Conservation (phyloP, 2,329 filamentous ascomycete genomes). For the Coccinonectria pachysandricola region DNA sequence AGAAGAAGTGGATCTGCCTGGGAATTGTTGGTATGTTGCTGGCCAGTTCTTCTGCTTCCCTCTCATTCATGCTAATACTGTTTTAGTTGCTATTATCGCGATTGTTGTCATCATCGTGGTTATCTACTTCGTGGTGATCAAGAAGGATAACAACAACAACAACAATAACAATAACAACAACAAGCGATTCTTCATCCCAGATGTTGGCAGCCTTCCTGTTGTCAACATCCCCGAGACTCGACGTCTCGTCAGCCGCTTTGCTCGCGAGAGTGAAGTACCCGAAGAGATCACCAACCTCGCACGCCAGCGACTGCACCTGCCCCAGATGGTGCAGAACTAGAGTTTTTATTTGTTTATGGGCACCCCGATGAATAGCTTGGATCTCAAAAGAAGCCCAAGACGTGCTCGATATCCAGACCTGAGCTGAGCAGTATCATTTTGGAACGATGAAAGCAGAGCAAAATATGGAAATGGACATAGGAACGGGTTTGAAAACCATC, state of each 20-base stretch:
- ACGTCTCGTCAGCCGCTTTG: conserved; percentile 8
- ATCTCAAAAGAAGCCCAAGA: background rate
- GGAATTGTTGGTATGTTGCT: conserved; percentile 52
- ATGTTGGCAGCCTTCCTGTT: conserved; percentile 12
- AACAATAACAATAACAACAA: conserved; percentile 23
- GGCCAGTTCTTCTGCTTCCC: too few relatives aligned
- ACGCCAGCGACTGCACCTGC: conserved; percentile 14
- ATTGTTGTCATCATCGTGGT: conserved; percentile 42
- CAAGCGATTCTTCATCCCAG: conserved; percentile 22
- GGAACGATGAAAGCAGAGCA: too few relatives aligned
- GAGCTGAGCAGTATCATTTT: too few relatives aligned
- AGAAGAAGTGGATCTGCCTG: conserved; percentile 96
- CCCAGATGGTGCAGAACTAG: conserved; percentile 15
- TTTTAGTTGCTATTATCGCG: conserved; percentile 40
- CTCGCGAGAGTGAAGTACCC: conserved; percentile 3
- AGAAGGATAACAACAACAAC: conserved; percentile 16
- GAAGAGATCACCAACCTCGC: conserved; percentile 9
- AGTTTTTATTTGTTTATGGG: background rate
- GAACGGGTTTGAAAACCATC: too few relatives aligned
- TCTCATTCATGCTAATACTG: too few relatives aligned
- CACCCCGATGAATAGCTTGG: background rate
- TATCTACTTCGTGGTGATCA: conserved; percentile 36
- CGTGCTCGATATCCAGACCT: too few relatives aligned
- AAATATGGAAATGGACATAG: too few relatives aligned
- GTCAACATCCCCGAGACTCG: conserved; percentile 12